Evolutionary conservation across 192 early-diverging fungal species (phyloP).

Genomic region (Backusella tarrabulga): DNA sequence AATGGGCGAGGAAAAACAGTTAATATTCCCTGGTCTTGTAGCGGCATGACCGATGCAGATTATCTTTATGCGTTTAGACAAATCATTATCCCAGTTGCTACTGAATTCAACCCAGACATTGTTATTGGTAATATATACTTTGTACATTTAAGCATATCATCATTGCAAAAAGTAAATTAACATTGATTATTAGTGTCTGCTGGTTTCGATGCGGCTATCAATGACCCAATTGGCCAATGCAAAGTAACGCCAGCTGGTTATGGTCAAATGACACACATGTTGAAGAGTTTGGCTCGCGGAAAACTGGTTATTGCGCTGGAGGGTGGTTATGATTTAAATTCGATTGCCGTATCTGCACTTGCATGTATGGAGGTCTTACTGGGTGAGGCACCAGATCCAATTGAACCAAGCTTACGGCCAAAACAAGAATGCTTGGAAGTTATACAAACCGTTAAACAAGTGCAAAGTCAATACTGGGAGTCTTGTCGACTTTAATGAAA

Average conservation of each 20-base stretch:
- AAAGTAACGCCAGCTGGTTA: constrained; percentile 77
- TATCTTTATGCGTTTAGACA: constrained; percentile 83
- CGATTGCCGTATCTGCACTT: constrained; percentile 69
- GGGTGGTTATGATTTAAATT: constrained; percentile 86
- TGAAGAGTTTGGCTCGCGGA: constrained; percentile 67
- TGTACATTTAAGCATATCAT: neutral
- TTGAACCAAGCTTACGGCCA: constrained; percentile 38
- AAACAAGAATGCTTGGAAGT: constrained; percentile 45
- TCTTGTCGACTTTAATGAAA: neutral
- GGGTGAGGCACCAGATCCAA: constrained; percentile 49
- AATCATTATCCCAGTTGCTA: constrained; percentile 79
- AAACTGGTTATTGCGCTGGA: constrained; percentile 78
- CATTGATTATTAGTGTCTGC: constrained; percentile 59
- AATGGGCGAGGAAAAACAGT: constrained; percentile 70
- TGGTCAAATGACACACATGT: constrained; percentile 84
- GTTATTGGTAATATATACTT: constrained; percentile 50
- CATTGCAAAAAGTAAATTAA: neutral
- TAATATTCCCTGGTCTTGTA: constrained; percentile 82
- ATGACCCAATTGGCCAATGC: constrained; percentile 84
- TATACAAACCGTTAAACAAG: constrained; percentile 43
- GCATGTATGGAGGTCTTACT: constrained; percentile 77
- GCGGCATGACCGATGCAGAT: constrained; percentile 80
- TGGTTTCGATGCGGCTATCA: constrained; percentile 87
- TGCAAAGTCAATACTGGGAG: constrained; percentile 50
- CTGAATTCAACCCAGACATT: constrained; percentile 81